Evolutionary conservation across 2,329 filamentous ascomycete genomes (phyloP), one percentile per base, ranked within the genome.

Genomic region (Tolypocladium cylindrosporum): DNA sequence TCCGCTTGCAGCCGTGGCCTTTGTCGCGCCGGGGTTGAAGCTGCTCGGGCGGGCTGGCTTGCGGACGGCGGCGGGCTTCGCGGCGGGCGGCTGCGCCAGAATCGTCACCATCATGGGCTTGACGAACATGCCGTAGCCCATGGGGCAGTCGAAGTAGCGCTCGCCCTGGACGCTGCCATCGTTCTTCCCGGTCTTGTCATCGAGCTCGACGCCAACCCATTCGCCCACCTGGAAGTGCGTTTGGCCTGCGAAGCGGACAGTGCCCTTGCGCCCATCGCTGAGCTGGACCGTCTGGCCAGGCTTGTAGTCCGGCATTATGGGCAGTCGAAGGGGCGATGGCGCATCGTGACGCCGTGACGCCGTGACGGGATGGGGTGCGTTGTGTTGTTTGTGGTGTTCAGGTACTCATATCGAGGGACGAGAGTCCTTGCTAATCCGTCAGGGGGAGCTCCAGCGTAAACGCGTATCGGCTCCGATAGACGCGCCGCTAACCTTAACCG

Each of bases 171-270:
- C 90, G 57, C 89, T 88, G 63, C 93, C 93, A 79, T 97, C 91
- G 67, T 97, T 97, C 77, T 97, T 97, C 39, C 94, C 93, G 24
- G 82, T 84, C 56, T 86, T 79, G 53, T 90, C 88, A 56, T 91
- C 85, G 58, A 97, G 83, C 76, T 96, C 92, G 60, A 97, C 83
- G 62, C 93, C 93, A 59, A 97, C 79, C 91, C 92, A 97, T 61
- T 89, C 85, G 61, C 92, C 93, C 7, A 81, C 77, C 59, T 91
- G 86, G 74, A 97, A 96, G 65, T 83, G 77, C 42, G 93, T 91
- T 57, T 81, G 77, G 67, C 94, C 94, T 60, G 90, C 78, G 73
- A 90, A 99, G 66, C 90, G 90, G 63, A 99, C 83, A 60, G 83
- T 82, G 65, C 84, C 94, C 65, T 82, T 82, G 65, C 88, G 87